These are phyloP conservation scores for Venturia carpophila DNA, from an alignment of 2,329 filamentous ascomycete genomes.

Conservation along the genomic window DNA sequence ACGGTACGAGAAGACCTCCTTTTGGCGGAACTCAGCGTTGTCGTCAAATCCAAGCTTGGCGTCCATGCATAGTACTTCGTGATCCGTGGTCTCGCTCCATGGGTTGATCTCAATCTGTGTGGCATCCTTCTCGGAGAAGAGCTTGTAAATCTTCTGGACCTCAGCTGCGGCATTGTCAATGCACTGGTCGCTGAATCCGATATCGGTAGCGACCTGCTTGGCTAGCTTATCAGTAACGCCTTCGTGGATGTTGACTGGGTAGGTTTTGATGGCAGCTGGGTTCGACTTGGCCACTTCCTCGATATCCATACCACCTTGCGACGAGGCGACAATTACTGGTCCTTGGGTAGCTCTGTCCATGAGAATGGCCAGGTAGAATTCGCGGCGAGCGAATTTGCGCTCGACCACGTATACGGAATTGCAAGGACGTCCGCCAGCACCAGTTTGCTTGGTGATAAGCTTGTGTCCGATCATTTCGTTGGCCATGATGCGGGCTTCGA, in stretches of 20 bases:
- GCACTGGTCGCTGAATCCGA: constrained; percentile 97
- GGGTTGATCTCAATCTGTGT: constrained; percentile 99
- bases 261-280: constrained; percentile 92
- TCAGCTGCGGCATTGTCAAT: constrained; percentile 90
- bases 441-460: constrained; percentile 99
- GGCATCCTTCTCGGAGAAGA: constrained; percentile 96
- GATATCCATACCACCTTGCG: constrained; percentile 98
- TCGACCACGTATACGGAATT: constrained; percentile 98
- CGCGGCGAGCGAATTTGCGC: constrained; percentile 97
- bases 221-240: constrained; percentile 96
- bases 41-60: constrained; percentile 98
- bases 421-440: constrained; percentile 85
- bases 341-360: constrained; percentile 92
- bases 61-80: constrained; percentile 98
- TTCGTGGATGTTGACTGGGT: constrained; percentile 83
- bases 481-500: constrained; percentile 93
- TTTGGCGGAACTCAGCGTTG: constrained; percentile 96
- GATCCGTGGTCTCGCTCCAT: constrained; percentile 93
- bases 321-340: constrained; percentile 94
- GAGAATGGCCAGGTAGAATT: constrained; percentile 97
- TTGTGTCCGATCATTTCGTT: constrained; percentile 99
- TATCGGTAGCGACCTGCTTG: constrained; percentile 76
- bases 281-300: constrained; percentile 97
- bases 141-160: constrained; percentile 98
- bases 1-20: constrained; percentile 90